Evolutionary conservation across 495 filamentous ascomycete genomes (phyloP), one percentile per base, ranked within the genome.

Genomic region (Geoglossum glabrum): DNA sequence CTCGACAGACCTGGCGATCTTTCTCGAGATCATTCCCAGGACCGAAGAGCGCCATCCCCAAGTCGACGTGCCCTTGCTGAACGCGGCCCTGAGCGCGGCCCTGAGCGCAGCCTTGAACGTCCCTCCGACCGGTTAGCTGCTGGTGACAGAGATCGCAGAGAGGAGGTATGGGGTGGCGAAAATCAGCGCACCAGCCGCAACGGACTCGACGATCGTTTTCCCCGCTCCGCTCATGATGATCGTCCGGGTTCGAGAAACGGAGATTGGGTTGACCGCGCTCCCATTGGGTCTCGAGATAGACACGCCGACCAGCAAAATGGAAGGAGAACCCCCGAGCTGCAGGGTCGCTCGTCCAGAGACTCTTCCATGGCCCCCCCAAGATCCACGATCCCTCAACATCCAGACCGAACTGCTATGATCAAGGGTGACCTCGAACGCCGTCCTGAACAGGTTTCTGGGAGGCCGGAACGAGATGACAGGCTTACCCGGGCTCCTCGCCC

Each of bases 391-490:
- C 61, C 54, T 56, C 52, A 57, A 69, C 23, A 68, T 61, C 77
- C 80, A 2, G 78, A 74, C 9, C 68, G 80, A 56, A 78, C 75
- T 34, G 76, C 78, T n/a, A 61, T 78, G 10, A 77, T 81, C 45
- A 25, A 36, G n/a, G 60, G 57, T 38, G 59, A 61, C 54, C 45
- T 60, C 46, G 59, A 51, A 6, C 61, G 66, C 43, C 57, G 51
- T 23, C 60, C 63, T n/a, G 31, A 28, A 5, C 57, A 61, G 13
- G 59, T 62, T 43, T 64, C 67, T n/a, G 63, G 68, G 52, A 69
- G 73, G 49, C 65, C 66, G 15, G 60, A 63, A 11, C 68, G 74
- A 61, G 76, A 80, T 10, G 67, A 69, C 11, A 64, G 67, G 21
- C 66, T 71, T 61, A 74, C 76, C 54, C 69, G 72, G 30, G 63